phyloP scores from a whole-genome alignment of 257 asterid genomes.

The Solanum peruvianum region DNA sequence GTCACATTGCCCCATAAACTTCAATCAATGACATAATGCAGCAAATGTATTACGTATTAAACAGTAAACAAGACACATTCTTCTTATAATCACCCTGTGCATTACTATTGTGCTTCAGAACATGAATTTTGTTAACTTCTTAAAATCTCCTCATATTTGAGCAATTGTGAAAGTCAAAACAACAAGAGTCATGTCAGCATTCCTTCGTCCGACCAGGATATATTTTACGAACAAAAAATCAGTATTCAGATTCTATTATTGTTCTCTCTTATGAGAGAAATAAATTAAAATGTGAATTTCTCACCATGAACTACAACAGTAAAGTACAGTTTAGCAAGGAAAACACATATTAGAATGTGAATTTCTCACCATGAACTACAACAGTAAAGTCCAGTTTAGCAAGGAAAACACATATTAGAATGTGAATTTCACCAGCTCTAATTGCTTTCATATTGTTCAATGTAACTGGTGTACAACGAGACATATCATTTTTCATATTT shows the following conservation, averaged over 20 bases:
- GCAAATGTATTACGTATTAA: not conserved
- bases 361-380: not conserved
- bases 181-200: not conserved
- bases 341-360: not conserved
- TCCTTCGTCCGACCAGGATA: not conserved
- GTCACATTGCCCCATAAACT: not conserved
- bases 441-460: not conserved
- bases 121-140: not conserved
- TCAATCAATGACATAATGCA: not conserved
- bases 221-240: not conserved
- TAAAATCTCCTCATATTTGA: not conserved
- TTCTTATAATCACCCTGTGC: not conserved
- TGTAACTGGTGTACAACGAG: not conserved
- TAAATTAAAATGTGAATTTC: not conserved
- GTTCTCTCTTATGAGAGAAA: not conserved
- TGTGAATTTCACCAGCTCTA: not conserved
- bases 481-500: not conserved
- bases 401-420: not conserved
- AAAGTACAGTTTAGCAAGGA: not conserved
- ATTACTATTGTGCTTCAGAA: not conserved
- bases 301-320: not conserved
- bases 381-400: not conserved
- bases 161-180: not conserved
- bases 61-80: not conserved
- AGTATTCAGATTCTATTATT: not conserved